phyloP scores from a whole-genome alignment of 2,329 filamentous ascomycete genomes.

The Cladosporium sp. region DNA sequence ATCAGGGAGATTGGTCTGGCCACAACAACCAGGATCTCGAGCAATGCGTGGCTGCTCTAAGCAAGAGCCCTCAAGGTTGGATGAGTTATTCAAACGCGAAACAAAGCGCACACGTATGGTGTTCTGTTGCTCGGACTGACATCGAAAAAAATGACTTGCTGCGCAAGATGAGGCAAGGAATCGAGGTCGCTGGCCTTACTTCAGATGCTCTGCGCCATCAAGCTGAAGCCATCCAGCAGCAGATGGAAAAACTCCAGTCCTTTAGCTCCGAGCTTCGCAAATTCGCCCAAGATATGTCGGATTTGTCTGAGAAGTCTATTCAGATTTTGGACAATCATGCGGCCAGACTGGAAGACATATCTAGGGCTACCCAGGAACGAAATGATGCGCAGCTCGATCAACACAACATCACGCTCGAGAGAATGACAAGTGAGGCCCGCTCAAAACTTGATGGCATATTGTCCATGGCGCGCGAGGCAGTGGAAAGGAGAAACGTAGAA shows the following conservation, averaged over 20 bases:
- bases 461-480: too few species aligned
- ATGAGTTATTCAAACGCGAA: slow-evolving; percentile 61
- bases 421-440: not conserved
- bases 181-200: slow-evolving; percentile 1
- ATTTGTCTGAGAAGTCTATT: not conserved
- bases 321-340: too few species aligned
- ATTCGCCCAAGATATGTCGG: not conserved
- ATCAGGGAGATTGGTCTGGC: slow-evolving; percentile 23
- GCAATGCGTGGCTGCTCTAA: slow-evolving; percentile 52
- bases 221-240: slow-evolving; percentile 11
- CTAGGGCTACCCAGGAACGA: too few species aligned
- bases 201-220: slow-evolving; percentile 7
- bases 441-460: too few species aligned
- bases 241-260: not conserved
- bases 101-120: slow-evolving; percentile 59
- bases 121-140: slow-evolving; percentile 56
- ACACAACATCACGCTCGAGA: not conserved
- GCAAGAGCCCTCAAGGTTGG: slow-evolving; percentile 50
- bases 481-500: too few species aligned
- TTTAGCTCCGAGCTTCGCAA: not conserved
- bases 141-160: slow-evolving; percentile 48
- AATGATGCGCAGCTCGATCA: not conserved
- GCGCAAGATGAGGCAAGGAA: slow-evolving; percentile 16
- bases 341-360: too few species aligned
- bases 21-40: slow-evolving; percentile 38